phyloP scores from a whole-genome alignment of 1,284 basidiomycete genomes.

The Entoloma clypeatum region DNA sequence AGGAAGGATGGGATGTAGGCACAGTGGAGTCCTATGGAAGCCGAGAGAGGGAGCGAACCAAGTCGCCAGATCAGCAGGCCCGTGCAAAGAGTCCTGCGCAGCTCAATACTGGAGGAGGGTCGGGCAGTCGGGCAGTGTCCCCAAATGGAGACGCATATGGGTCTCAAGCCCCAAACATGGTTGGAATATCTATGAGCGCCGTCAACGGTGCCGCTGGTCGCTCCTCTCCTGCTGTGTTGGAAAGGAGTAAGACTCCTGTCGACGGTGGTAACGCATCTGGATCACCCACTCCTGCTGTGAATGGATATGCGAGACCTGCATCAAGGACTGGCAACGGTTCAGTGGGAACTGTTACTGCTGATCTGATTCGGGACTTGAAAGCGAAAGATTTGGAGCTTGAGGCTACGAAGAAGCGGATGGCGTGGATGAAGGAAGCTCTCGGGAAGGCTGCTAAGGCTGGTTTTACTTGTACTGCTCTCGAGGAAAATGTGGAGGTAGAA shows the following conservation, averaged over 20 bases:
- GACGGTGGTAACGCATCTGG: constrained; percentile 49
- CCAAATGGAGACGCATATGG: constrained; percentile 39
- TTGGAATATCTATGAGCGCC: constrained; percentile 45
- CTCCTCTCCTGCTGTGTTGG: constrained; percentile 30
- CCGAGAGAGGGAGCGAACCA: constrained; percentile 48
- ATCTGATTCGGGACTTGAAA: constrained; percentile 75
- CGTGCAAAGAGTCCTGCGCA: constrained; percentile 62
- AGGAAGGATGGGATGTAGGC: constrained; percentile 48
- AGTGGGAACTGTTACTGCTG: constrained; percentile 66
- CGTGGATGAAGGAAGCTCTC: constrained; percentile 85
- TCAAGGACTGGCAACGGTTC: constrained; percentile 48
- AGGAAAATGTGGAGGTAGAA: constrained; percentile 36
- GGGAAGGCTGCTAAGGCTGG: constrained; percentile 77
- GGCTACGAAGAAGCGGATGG: constrained; percentile 70
- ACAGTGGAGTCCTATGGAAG: constrained; percentile 37
- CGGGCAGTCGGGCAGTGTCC: constrained; percentile 51
- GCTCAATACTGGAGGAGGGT: constrained; percentile 26
- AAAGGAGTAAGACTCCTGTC: constrained; percentile 46
- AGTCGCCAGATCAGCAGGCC: constrained; percentile 46
- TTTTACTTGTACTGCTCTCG: constrained; percentile 68
- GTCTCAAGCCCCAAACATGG: constrained; percentile 45
- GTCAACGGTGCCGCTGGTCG: constrained; percentile 40
- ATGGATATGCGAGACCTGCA: constrained; percentile 43
- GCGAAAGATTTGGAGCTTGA: constrained; percentile 82
- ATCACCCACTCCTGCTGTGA: constrained; percentile 57